Conservation (phyloP, 2,329 filamentous ascomycete species). For the Colletotrichum sp. region DNA sequence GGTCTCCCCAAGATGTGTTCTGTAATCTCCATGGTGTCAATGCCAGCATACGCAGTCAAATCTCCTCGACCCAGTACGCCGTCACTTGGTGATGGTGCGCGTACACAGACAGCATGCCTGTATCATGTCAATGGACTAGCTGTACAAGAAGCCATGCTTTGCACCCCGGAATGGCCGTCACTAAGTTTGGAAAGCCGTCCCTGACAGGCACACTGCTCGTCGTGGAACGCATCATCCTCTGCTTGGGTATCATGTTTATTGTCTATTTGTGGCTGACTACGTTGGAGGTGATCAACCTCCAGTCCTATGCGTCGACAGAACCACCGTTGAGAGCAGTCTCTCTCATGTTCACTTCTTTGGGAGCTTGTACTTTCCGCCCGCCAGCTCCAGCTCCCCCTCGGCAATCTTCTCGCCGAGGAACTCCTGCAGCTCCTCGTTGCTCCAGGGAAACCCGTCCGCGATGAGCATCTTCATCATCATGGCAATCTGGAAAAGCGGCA, state of each 20-base stretch:
- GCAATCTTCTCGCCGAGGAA: slow-evolving; percentile 82
- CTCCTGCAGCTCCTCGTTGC: slow-evolving; percentile 84
- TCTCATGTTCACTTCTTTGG: slow-evolving; percentile 54
- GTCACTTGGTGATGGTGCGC: background rate
- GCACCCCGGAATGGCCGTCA: too few species aligned
- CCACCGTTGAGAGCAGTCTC: background rate
- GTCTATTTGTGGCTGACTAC: background rate
- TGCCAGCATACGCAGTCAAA: background rate
- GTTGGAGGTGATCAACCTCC: background rate
- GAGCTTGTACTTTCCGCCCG: slow-evolving; percentile 73
- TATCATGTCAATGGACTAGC: background rate
- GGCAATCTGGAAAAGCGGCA: slow-evolving; percentile 80
- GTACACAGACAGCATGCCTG: background rate
- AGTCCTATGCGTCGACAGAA: background rate
- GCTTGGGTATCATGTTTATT: background rate
- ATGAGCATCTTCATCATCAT: slow-evolving; percentile 97
- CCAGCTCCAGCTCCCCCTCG: slow-evolving; percentile 71
- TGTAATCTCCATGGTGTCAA: background rate
- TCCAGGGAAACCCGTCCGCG: slow-evolving; percentile 86
- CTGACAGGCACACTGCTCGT: background rate
- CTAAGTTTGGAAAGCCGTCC: background rate
- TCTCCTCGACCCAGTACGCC: background rate
- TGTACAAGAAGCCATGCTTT: too few species aligned
- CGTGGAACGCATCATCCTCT: background rate
- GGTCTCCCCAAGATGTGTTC: background rate